Conservation (phyloP, 2,329 filamentous ascomycete genomes). For the Monilinia vaccinii-corymbosi region DNA sequence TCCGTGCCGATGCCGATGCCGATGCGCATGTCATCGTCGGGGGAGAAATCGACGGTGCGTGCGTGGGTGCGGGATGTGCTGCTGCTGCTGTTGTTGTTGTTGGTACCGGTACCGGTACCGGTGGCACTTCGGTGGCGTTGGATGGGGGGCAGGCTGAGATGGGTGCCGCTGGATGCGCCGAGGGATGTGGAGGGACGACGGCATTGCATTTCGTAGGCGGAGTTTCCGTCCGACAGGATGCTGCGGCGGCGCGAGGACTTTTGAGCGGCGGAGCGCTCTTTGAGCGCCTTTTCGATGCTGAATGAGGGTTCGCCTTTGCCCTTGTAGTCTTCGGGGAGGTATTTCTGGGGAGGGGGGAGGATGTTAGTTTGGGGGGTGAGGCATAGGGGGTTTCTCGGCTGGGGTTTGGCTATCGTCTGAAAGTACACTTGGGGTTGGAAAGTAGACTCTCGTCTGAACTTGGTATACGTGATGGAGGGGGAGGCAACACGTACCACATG, state of each 20-base stretch:
- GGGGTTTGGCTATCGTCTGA: background rate
- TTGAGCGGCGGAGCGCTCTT: constrained; percentile 36
- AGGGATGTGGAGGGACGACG: constrained; percentile 21
- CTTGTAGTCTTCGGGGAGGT: constrained; percentile 69
- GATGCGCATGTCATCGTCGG: background rate
- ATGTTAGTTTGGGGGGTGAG: constrained; percentile 1
- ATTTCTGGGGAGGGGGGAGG: constrained; percentile 38
- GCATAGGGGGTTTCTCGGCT: no score
- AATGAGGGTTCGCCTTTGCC: constrained; percentile 74
- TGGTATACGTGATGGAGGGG: background rate
- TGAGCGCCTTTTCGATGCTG: constrained; percentile 58
- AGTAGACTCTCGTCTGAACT: background rate
- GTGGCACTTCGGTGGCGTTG: constrained; percentile 39
- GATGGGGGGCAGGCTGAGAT: background rate
- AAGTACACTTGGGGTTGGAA: background rate
- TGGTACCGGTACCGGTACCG: constrained; percentile 11
- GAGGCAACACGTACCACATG: constrained; percentile 56
- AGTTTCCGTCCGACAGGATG: constrained; percentile 26
- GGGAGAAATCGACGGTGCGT: constrained; percentile 7
- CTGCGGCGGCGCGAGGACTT: constrained; percentile 31
- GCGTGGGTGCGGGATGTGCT: constrained; percentile 6
- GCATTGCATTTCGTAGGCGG: constrained; percentile 43
- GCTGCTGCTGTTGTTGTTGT: background rate
- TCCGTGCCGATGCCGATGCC: no score
- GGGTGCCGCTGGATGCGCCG: background rate